Evolutionary conservation across 257 asterid species (phyloP).

Genomic region (Ehretia macrophylla): DNA sequence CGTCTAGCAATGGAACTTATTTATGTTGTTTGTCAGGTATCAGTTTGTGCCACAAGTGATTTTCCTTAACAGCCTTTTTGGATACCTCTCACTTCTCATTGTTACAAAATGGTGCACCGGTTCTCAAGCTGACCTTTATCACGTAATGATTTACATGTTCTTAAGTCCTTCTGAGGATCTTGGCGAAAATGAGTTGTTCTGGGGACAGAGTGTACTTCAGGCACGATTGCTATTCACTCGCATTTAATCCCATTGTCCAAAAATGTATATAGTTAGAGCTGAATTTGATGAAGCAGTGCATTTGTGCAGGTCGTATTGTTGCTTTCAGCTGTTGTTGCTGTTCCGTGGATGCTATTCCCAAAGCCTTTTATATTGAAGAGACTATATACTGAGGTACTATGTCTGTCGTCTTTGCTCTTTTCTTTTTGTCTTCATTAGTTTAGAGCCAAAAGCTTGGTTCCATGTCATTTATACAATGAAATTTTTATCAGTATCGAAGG

Average conservation of each 20-base stretch:
- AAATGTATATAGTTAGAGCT: constrained; percentile 11
- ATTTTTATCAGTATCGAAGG: too few species aligned
- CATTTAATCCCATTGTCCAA: constrained; percentile 7
- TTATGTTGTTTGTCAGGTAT: constrained; percentile 47
- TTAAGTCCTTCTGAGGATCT: constrained; percentile 89
- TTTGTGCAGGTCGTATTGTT: constrained; percentile 62
- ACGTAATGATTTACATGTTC: constrained; percentile 97
- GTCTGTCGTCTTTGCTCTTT: constrained; percentile 4
- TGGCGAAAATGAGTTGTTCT: constrained; percentile 69
- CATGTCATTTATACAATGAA: not conserved
- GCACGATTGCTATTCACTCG: constrained; percentile 25
- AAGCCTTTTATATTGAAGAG: constrained; percentile 86
- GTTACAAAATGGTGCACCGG: constrained; percentile 87
- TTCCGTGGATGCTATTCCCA: constrained; percentile 99
- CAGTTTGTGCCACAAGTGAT: constrained; percentile 89
- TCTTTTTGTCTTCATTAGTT: constrained; percentile 3
- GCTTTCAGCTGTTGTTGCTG: constrained; percentile 77
- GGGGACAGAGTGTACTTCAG: constrained; percentile 92
- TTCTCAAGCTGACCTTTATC: constrained; percentile 91
- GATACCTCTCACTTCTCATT: constrained; percentile 87
- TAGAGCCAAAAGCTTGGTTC: not conserved
- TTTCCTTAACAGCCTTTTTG: constrained; percentile 89
- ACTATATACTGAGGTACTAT: constrained; percentile 70
- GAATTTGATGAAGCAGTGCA: constrained; percentile 8
- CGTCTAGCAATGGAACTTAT: constrained; percentile 20